Evolutionary conservation across 352 stramenopile genomes (phyloP).

Genomic region (Hyphochytrium catenoides): DNA sequence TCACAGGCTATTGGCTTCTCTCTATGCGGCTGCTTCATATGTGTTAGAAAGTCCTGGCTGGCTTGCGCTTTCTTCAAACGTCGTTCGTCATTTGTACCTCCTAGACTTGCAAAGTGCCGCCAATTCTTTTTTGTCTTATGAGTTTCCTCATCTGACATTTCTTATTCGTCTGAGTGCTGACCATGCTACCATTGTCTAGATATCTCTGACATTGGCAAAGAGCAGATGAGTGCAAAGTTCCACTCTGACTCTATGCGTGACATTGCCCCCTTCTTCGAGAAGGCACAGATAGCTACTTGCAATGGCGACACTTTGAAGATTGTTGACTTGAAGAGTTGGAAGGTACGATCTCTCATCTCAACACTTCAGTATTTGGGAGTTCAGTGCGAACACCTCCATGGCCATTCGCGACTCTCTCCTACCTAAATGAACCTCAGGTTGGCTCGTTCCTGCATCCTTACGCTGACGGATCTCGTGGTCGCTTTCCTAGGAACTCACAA

Average conservation of each 20-base stretch:
- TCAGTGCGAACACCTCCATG: slow-evolving; percentile 39
- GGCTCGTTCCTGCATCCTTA: too few relatives aligned
- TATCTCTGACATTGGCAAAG: slow-evolving; percentile 64
- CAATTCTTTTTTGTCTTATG: too few relatives aligned
- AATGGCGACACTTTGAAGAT: slow-evolving; percentile 69
- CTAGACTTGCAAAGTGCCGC: too few relatives aligned
- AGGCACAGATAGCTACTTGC: slow-evolving; percentile 52
- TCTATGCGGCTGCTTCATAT: background rate
- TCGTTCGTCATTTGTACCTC: too few relatives aligned
- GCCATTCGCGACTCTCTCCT: slow-evolving; percentile 14
- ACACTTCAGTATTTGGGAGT: slow-evolving; percentile 15
- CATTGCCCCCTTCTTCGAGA: slow-evolving; percentile 51
- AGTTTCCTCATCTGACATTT: too few relatives aligned
- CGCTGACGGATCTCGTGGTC: slow-evolving; percentile 11
- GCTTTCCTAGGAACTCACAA: background rate
- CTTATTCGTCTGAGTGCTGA: background rate
- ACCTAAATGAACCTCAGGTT: too few relatives aligned
- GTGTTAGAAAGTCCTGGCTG: too few relatives aligned
- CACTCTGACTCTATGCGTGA: slow-evolving; percentile 40
- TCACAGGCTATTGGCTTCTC: too few relatives aligned
- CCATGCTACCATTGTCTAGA: slow-evolving; percentile 14
- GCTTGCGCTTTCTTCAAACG: too few relatives aligned
- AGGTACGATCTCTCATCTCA: slow-evolving; percentile 12
- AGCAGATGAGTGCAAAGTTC: slow-evolving; percentile 59
- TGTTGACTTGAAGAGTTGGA: slow-evolving; percentile 68